Evolutionary conservation across 768 basidiomycete species (phyloP).

Genomic region (Fibroporia radiculosa): DNA sequence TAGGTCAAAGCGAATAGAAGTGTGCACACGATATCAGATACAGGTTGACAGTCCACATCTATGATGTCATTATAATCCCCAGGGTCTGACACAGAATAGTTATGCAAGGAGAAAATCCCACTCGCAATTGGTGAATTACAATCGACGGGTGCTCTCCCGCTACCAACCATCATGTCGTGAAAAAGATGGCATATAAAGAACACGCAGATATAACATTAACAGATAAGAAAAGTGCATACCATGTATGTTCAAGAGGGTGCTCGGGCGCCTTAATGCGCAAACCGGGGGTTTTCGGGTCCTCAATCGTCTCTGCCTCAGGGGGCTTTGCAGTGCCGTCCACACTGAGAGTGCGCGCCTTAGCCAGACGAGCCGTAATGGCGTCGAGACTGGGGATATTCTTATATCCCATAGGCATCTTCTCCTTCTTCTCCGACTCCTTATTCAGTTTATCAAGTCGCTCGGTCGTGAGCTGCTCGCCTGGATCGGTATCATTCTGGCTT

Average conservation of each 20-base stretch:
- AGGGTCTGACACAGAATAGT: too few relatives aligned
- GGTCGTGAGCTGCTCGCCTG: conserved; percentile 51
- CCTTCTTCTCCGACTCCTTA: conserved; percentile 40
- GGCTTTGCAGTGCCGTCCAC: conserved; percentile 57
- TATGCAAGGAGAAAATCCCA: too few relatives aligned
- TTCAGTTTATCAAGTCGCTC: conserved; percentile 63
- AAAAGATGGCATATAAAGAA: too few relatives aligned
- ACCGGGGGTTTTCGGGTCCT: conserved; percentile 79
- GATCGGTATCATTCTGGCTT: conserved; percentile 23
- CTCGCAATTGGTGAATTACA: too few relatives aligned
- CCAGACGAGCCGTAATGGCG: conserved; percentile 75
- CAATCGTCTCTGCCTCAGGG: conserved; percentile 70
- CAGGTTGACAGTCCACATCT: too few relatives aligned
- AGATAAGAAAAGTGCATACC: conserved; percentile 47
- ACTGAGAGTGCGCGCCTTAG: conserved; percentile 57
- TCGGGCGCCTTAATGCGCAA: conserved; percentile 60
- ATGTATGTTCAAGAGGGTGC: conserved; percentile 78
- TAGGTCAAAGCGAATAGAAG: too few relatives aligned
- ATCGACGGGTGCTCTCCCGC: too few relatives aligned
- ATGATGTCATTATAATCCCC: too few relatives aligned
- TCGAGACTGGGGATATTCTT: conserved; percentile 86
- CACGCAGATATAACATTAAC: too few relatives aligned
- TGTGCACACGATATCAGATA: too few relatives aligned
- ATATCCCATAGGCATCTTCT: conserved; percentile 52
- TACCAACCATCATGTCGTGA: too few relatives aligned